Percentiles rank a stretch among this genome's conserved stretches.
phyloP scores from a whole-genome alignment of 148 eudicot genomes.

The Mesembryanthemum crystallinum region DNA sequence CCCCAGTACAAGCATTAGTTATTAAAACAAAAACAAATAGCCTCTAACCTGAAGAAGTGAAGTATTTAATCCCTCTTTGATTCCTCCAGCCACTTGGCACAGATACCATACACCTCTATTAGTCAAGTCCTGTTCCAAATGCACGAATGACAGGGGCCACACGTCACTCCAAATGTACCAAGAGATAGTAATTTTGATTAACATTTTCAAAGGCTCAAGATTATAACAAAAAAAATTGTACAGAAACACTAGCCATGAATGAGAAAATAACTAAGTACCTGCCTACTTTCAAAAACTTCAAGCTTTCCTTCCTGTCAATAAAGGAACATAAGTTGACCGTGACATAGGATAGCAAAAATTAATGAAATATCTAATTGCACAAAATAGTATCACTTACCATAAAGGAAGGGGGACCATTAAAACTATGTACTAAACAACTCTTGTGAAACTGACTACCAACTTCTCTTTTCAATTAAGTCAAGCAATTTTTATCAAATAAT shows the following conservation, averaged over 20 bases:
- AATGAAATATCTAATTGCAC: not conserved
- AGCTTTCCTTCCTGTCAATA: conserved; percentile 80
- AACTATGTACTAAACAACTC: not conserved
- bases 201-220: not conserved
- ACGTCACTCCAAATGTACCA: not conserved
- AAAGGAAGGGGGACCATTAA: not conserved
- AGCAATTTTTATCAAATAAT: not conserved
- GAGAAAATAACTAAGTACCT: conserved; percentile 42
- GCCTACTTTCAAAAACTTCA: conserved; percentile 73
- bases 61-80: conserved; percentile 55
- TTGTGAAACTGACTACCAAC: not conserved
- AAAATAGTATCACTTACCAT: too few relatives aligned
- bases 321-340: conserved; percentile 9
- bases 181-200: not conserved
- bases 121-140: conserved; percentile 61
- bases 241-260: not conserved
- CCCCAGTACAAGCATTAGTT: not conserved
- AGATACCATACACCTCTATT: conserved; percentile 83
- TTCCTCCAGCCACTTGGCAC: conserved; percentile 73
- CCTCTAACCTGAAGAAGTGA: conserved; percentile 49
- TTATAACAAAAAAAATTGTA: not conserved
- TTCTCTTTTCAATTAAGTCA: not conserved
- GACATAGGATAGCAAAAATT: not conserved
- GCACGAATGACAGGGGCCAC: not conserved
- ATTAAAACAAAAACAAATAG: not conserved